A percentile compares a stretch with the other conserved stretches of the same genome.
phyloP scores from a whole-genome alignment of 164 flowering plant genomes.

The Paratinospora sagittata region DNA sequence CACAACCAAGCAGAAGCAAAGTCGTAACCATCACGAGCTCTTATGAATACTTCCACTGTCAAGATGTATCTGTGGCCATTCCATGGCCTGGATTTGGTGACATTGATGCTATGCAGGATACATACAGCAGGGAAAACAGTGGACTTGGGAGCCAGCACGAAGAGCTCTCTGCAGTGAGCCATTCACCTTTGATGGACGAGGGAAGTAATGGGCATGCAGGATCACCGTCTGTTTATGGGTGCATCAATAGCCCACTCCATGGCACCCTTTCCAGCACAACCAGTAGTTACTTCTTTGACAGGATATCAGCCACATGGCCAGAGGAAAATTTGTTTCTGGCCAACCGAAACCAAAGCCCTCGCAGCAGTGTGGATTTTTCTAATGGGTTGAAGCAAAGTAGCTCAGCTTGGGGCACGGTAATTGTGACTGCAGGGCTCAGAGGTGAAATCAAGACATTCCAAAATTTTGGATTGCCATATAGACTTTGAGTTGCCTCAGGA shows the following conservation, averaged over 20 bases:
- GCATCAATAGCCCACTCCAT: slow-evolving; percentile 44
- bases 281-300: slow-evolving; percentile 55
- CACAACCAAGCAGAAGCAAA: slow-evolving; percentile 70
- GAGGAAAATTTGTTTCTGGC: slow-evolving; percentile 62
- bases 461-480: slow-evolving; percentile 85
- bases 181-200: slow-evolving; percentile 52
- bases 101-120: slow-evolving; percentile 33
- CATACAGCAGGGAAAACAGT: slow-evolving; percentile 21
- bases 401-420: slow-evolving; percentile 89
- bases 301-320: slow-evolving; percentile 68
- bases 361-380: slow-evolving; percentile 38
- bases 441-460: slow-evolving; percentile 86
- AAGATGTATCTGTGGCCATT: slow-evolving; percentile 82
- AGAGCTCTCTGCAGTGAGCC: slow-evolving; percentile 32
- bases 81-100: slow-evolving; percentile 85
- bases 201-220: slow-evolving; percentile 16
- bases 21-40: slow-evolving; percentile 58
- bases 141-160: slow-evolving; percentile 21
- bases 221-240: slow-evolving; percentile 22
- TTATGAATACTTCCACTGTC: slow-evolving; percentile 86
- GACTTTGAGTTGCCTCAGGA: slow-evolving; percentile 25
- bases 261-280: slow-evolving; percentile 44
- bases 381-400: slow-evolving; percentile 26
- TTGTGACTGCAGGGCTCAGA: slow-evolving; percentile 82
- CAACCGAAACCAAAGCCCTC: slow-evolving; percentile 39